Base-by-base conservation (phyloP, 176 grass and related monocot genomes). In the Poa annua region DNA sequence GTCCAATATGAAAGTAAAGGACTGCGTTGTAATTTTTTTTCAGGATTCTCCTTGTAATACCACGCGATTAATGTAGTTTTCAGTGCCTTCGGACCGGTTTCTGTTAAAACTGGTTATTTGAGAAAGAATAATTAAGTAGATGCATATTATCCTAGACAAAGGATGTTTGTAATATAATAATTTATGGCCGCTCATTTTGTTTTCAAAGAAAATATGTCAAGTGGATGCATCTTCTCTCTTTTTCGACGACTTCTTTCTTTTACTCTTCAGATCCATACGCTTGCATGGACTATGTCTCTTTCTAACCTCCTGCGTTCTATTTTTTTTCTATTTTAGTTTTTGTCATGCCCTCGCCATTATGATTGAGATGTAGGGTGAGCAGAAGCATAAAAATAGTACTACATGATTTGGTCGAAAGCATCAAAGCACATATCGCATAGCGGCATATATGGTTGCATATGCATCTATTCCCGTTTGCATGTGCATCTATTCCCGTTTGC, bases 381-480 rank as follows among this genome's bases (percentile, higher is more conserved):
- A 26, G 25, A 59, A 57, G 32, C 36, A 17, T 47, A 62, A 24
- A 38, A 7, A 11, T 1, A n/a, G 35, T 19, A 36, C 1, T 4
- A 41, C 25, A 74, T 36, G 48, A 7, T 74, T 8, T 16, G 34
- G 1, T 21, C 4, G 17, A 54, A 6, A 78, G 45, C 66, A 75
- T 45, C 34, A 56, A 84, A 65, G 7, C 42, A 67, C 36, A 32
- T 29, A 67, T 59, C 29, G 3, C 32, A 41, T 39, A 82, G 5
- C 60, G 25, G 60, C 60, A 63, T 63, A 63, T 63, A 63, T 63
- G 78, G 52, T 10, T 6, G 38, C 22, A n/a, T 20, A 82, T 60
- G 80, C 48, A 68, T 45, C 49, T 79, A 47, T 55, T 22, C n/a
- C 26, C 14, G 2, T 35, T 61, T 10, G 51, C 25, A 51, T 85